phyloP scores from a whole-genome alignment of 768 basidiomycete genomes.

The Pisolithus orientalis region DNA sequence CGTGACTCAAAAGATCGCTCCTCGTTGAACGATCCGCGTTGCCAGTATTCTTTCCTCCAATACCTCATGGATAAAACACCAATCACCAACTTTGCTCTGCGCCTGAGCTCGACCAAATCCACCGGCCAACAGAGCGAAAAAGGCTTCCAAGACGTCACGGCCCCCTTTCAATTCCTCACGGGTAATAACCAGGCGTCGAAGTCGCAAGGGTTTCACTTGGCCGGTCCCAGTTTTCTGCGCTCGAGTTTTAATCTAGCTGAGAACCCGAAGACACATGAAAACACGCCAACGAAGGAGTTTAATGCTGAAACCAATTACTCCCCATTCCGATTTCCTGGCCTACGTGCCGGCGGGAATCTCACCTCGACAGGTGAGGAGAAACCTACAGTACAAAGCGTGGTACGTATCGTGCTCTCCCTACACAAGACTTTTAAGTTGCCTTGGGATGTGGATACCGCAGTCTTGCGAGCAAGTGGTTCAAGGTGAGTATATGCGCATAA shows the following conservation, averaged over 20 bases:
- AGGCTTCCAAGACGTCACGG: not conserved
- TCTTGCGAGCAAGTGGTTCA: constrained; percentile 6
- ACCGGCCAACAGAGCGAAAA: not conserved
- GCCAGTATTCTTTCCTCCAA: not conserved
- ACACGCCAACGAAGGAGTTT: not conserved
- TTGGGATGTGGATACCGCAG: not conserved
- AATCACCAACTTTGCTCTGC: not conserved
- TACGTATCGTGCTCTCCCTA: not conserved
- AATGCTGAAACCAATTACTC: constrained; percentile 8
- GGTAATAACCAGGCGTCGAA: constrained; percentile 5
- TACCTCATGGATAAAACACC: not conserved
- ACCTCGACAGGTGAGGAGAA: constrained; percentile 7
- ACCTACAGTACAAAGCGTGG: not conserved
- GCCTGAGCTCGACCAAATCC: not conserved
- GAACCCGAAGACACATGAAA: constrained; percentile 8
- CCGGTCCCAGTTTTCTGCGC: constrained; percentile 7
- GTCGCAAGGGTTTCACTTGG: not conserved
- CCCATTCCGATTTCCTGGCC: constrained; percentile 6
- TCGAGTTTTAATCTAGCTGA: constrained; percentile 1
- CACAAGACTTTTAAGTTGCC: not conserved
- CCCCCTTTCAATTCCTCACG: constrained; percentile 15
- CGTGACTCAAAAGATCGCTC: too few relatives aligned
- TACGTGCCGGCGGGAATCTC: constrained; percentile 5
- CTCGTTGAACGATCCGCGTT: too few relatives aligned
- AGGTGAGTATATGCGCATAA: constrained; percentile 20